phyloP scores from a whole-genome alignment of 345 rosid genomes.

The Rubroshorea leprosula region DNA sequence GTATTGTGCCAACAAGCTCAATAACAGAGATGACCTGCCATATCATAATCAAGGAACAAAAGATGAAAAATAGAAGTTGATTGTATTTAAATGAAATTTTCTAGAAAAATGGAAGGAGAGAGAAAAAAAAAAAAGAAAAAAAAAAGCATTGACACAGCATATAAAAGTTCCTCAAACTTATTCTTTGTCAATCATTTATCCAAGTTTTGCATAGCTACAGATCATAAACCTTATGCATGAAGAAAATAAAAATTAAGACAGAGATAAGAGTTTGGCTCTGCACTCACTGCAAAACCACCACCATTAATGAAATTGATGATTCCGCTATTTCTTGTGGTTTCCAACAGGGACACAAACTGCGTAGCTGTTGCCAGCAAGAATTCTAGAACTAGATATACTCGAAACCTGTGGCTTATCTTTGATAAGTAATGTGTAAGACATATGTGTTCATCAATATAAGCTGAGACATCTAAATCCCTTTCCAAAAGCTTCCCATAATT shows the following conservation, averaged over 20 bases:
- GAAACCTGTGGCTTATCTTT: conserved; percentile 36
- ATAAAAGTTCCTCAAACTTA: too few species aligned
- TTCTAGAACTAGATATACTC: conserved; percentile 26
- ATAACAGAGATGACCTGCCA: conserved; percentile 29
- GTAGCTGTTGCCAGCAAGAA: conserved; percentile 27
- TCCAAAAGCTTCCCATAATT: conserved; percentile 33
- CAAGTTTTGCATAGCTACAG: too few species aligned
- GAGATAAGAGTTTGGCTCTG: not conserved
- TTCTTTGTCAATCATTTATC: too few species aligned
- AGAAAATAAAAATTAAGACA: not conserved
- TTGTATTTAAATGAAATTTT: not conserved
- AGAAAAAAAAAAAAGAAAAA: too few species aligned
- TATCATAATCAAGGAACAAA: not conserved
- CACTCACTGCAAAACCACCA: conserved; percentile 30
- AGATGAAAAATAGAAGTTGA: not conserved
- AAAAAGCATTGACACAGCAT: too few species aligned
- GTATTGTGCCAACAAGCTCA: conserved; percentile 31
- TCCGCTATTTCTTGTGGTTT: conserved; percentile 24
- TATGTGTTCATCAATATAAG: conserved; percentile 27
- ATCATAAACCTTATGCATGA: too few species aligned
- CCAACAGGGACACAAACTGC: conserved; percentile 24
- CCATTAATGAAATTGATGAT: conserved; percentile 27
- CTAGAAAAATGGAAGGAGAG: not conserved
- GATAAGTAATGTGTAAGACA: conserved; percentile 25
- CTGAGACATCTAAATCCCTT: conserved; percentile 25